Evolutionary conservation across 805 yeast genomes (phyloP).

Genomic region (Maudiozyma serrabonitensis): DNA sequence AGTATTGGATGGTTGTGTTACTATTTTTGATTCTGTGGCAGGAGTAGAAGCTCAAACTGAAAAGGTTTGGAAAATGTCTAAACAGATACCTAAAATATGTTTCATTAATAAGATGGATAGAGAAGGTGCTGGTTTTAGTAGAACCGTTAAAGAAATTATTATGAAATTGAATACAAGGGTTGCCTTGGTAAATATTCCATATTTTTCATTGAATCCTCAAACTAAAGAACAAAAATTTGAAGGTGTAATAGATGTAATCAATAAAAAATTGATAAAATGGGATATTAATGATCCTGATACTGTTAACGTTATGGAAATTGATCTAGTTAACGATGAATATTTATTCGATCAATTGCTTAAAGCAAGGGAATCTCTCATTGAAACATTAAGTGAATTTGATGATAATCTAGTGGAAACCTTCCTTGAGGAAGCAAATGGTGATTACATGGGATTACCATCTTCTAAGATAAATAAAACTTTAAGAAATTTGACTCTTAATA

Average conservation of each 20-base stretch:
- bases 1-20: slow-evolving; percentile 89
- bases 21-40: slow-evolving; percentile 89
- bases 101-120: slow-evolving; percentile 95
- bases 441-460: slow-evolving; percentile 57
- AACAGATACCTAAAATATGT: slow-evolving; percentile 64
- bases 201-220: slow-evolving; percentile 35
- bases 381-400: slow-evolving; percentile 74
- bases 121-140: slow-evolving; percentile 87
- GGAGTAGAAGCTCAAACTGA: slow-evolving; percentile 98
- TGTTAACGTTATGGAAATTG: slow-evolving; percentile 43
- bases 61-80: slow-evolving; percentile 90
- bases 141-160: slow-evolving; percentile 80
- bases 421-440: slow-evolving; percentile 54
- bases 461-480: slow-evolving; percentile 48
- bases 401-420: slow-evolving; percentile 70
- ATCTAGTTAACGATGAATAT: slow-evolving; percentile 27
- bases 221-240: slow-evolving; percentile 29
- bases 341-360: slow-evolving; percentile 40
- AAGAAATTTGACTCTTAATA: slow-evolving; percentile 48
- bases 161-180: slow-evolving; percentile 65
- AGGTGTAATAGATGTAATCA: slow-evolving; percentile 53
- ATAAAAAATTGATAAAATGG: slow-evolving; percentile 45
- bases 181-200: slow-evolving; percentile 69
- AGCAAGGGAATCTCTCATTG: slow-evolving; percentile 70
- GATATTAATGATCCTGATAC: slow-evolving; percentile 20